A percentile compares a stretch with the other conserved stretches of the same genome.
These are phyloP conservation scores for Boletus edulis DNA, from an alignment of 768 basidiomycete genomes.

Conservation along the genomic window DNA sequence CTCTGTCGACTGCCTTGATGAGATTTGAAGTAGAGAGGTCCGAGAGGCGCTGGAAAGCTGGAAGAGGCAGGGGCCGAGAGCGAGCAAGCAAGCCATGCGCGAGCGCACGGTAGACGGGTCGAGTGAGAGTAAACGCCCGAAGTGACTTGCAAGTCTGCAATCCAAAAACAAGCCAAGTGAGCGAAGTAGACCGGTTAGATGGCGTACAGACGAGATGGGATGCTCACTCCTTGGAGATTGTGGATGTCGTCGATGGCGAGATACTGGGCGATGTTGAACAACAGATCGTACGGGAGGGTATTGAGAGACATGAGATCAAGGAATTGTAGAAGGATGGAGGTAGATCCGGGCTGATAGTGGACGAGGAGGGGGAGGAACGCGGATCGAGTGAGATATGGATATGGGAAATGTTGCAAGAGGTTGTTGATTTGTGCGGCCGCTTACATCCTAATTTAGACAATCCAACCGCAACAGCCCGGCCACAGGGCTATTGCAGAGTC, in stretches of 20 bases:
- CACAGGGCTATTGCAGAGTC: too few relatives aligned
- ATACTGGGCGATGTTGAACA: slow-evolving; percentile 65
- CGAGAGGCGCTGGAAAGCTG: slow-evolving; percentile 64
- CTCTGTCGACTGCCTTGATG: slow-evolving; percentile 61
- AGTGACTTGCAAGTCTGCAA: slow-evolving; percentile 61
- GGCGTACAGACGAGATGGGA: not conserved
- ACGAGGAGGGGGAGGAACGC: not conserved
- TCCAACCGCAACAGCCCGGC: not conserved
- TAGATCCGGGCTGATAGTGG: slow-evolving; percentile 2
- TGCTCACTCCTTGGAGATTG: slow-evolving; percentile 58
- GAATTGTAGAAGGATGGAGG: not conserved
- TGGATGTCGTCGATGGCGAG: slow-evolving; percentile 61
- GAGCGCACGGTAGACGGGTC: slow-evolving; percentile 66
- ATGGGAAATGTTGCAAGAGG: slow-evolving; percentile 8
- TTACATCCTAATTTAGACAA: slow-evolving; percentile 12
- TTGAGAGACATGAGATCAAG: slow-evolving; percentile 32
- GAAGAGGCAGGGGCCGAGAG: slow-evolving; percentile 66
- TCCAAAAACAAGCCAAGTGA: not conserved
- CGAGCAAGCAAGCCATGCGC: slow-evolving; percentile 60
- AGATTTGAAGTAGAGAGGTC: slow-evolving; percentile 65
- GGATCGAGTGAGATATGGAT: slow-evolving; percentile 17
- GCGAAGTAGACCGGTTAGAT: not conserved
- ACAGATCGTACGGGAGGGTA: slow-evolving; percentile 64
- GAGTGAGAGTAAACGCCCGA: slow-evolving; percentile 57
- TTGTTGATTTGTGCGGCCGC: slow-evolving; percentile 8